Conservation (phyloP, 495 filamentous ascomycete genomes). For the Halenospora varia region DNA sequence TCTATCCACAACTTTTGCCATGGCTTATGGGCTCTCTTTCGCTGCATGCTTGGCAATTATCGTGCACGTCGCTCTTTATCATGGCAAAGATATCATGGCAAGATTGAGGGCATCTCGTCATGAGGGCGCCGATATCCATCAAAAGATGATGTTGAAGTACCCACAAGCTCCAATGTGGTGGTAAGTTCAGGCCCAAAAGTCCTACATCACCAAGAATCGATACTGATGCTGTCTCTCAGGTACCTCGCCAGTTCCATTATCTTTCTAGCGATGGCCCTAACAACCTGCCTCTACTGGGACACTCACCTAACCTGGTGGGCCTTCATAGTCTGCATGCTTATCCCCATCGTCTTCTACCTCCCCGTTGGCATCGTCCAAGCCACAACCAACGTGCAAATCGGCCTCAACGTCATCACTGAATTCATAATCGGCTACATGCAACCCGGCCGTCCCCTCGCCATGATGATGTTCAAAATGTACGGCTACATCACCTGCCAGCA, state of each 20-base stretch:
- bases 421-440: conserved; percentile 70
- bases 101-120: not conserved
- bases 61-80: conserved; percentile 59
- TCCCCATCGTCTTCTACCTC: conserved; percentile 48
- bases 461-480: conserved; percentile 46
- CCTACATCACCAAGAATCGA: too few relatives aligned
- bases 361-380: conserved; percentile 58
- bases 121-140: conserved; percentile 11
- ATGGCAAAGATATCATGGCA: conserved; percentile 55
- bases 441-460: conserved; percentile 58
- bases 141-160: conserved; percentile 47
- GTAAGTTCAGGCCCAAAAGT: too few relatives aligned
- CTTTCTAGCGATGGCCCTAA: conserved; percentile 56
- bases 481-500: conserved; percentile 63
- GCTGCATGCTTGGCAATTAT: conserved; percentile 62
- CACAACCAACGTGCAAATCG: conserved; percentile 64
- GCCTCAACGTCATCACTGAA: conserved; percentile 65
- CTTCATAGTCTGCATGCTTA: conserved; percentile 57
- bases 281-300: conserved; percentile 58
- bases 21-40: conserved; percentile 66
- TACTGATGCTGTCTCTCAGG: conserved; percentile 42
- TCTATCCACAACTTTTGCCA: conserved; percentile 56
- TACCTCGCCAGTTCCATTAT: conserved; percentile 42
- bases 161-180: conserved; percentile 54
- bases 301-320: conserved; percentile 66